A percentile compares a stretch with the other conserved stretches of the same genome.
Evolutionary conservation across 768 basidiomycete species (phyloP).

Genomic region (Lactifluus volemus): DNA sequence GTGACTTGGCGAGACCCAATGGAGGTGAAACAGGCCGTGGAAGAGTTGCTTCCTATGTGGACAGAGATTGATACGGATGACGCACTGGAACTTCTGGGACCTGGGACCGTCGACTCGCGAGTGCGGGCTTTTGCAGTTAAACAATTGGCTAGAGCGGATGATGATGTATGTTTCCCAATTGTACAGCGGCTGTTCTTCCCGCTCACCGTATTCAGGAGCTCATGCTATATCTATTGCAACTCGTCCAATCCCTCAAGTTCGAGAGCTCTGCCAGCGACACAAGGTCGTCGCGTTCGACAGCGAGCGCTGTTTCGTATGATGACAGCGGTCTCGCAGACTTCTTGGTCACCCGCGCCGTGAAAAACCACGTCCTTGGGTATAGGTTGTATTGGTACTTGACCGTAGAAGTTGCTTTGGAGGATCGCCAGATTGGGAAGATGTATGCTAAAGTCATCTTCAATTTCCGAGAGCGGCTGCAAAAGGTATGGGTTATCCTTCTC

Average conservation of each 20-base stretch:
- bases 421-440: conserved; percentile 27
- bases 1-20: conserved; percentile 96
- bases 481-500: conserved; percentile 40
- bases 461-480: conserved; percentile 81
- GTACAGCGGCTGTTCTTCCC: not conserved
- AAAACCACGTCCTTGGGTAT: conserved; percentile 81
- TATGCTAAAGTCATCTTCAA: conserved; percentile 59
- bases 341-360: conserved; percentile 74
- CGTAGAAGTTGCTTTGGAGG: conserved; percentile 89
- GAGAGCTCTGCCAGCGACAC: conserved; percentile 77
- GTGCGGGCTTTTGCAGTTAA: conserved; percentile 92
- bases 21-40: conserved; percentile 97
- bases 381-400: conserved; percentile 96
- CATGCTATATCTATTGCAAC: conserved; percentile 83
- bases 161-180: conserved; percentile 55
- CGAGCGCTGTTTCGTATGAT: conserved; percentile 74
- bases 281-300: conserved; percentile 60
- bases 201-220: conserved; percentile 57
- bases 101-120: conserved; percentile 80
- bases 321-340: conserved; percentile 94
- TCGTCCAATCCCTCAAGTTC: conserved; percentile 97
- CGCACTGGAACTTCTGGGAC: conserved; percentile 89
- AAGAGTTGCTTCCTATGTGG: conserved; percentile 92
- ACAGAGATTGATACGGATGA: conserved; percentile 96
- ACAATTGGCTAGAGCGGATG: conserved; percentile 85